phyloP scores from a whole-genome alignment of 108 stramenopile species.

The Bacterosira constricta region DNA sequence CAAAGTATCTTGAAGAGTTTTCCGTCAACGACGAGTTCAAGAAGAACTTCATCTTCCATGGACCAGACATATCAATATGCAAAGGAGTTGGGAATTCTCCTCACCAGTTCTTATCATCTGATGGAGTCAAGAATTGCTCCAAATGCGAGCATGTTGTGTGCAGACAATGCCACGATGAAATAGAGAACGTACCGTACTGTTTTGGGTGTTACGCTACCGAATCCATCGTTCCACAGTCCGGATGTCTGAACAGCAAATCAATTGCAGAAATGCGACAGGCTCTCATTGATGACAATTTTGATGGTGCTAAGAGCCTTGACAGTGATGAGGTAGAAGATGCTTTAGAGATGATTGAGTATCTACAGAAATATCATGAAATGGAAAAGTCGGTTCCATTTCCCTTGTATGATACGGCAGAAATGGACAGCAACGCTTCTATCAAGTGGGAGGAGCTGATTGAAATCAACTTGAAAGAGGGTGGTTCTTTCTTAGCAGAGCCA shows the following conservation, averaged over 20 bases:
- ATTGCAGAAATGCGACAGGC: neutral
- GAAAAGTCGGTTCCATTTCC: neutral
- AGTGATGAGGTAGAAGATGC: no score
- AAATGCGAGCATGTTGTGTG: neutral
- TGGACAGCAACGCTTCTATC: neutral
- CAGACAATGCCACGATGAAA: neutral
- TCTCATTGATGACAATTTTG: no score
- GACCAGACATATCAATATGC: neutral
- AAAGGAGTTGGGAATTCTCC: neutral
- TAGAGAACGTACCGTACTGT: neutral
- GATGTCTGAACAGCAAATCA: neutral
- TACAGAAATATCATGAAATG: neutral
- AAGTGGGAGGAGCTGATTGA: neutral
- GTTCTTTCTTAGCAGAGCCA: slow-evolving; percentile 1
- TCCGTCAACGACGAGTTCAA: no score
- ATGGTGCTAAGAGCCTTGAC: no score
- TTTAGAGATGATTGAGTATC: neutral
- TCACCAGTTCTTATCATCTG: no score
- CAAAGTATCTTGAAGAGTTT: no score
- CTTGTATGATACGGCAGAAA: neutral
- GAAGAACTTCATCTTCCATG: no score
- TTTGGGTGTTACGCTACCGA: no score
- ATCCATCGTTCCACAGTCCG: no score
- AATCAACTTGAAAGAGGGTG: slow-evolving; percentile 11
- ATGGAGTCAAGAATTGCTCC: no score